Evolutionary conservation across 257 asterid species (phyloP), one percentile per base, ranked within the genome.

Genomic region (Salvia hispanica): DNA sequence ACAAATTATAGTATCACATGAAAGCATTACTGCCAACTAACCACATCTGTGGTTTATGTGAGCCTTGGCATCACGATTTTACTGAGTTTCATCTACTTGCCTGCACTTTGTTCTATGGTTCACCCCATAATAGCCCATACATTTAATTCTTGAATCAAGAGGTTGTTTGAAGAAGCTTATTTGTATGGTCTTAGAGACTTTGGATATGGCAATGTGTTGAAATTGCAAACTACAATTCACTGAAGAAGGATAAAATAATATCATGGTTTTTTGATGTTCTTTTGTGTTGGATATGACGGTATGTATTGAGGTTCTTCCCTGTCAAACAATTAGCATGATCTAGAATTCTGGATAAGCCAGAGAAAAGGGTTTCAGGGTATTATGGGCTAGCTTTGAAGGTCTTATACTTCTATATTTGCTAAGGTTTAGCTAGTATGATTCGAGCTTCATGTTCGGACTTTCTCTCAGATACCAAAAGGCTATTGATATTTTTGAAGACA

Each of bases 401-500:
- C 59, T 59, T 34, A 4, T 57, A 21, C 25, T 55, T 67, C 71
- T 42, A 66, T 50, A 54, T 54, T 15, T 21, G 47, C 57, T 48
- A 69, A 61, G 39, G 25, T 47, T 43, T 69, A 31, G 34, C 8
- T 45, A 37, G 14, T 53, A 28, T 74, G 60, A 45, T 77, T 21
- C 47, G 56, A 64, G 58, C 34, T 60, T 77, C 57, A 79, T 37
- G 43, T 69, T 51, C 31, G 58, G 21, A 43, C 56, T 43, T 54
- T 74, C 70, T 62, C 72, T 71, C 91, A 93, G 97, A 72, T 91
- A 93, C 83, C 96, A 73, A 46, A 91, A 87, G 77, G 77, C 99
- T 55, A 77, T 91, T 5, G 99, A 90, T 78, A 91, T 91, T 68
- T 91, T 81, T 77, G 99, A 90, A 77, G 99, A 91, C 67, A 84